Base-by-base conservation (phyloP, 1,284 basidiomycete species). In the Boletus mariae region DNA sequence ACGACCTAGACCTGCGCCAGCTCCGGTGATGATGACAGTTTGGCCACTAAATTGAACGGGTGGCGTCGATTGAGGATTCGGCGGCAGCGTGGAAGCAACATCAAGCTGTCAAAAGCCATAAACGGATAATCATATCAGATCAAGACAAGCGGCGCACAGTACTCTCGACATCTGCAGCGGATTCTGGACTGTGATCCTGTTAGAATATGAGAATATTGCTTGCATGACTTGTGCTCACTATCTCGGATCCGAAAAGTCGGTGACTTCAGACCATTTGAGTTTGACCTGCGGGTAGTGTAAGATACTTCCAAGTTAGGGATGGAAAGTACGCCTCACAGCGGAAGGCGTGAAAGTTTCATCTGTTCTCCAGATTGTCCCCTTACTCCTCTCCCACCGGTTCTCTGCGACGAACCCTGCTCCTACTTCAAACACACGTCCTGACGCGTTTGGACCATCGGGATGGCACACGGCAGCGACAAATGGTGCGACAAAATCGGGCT, bases 321-420 rank as follows among this genome's bases (percentile, higher is more conserved):
- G 15, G n/a, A 25, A 32, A 48, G 20, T 17, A 5, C 15, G 32
- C 66, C 82, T 59, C 65, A 90, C 94, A 46, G 97, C 96, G 45
- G 93, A 94, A 15, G 96, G 96, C 0, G 97, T 98, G 73, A 97
- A 98, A 31, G 82, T 84, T 12, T 83, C 77, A 67, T 99, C 94
- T 12, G 94, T 88, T 75, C 89, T 95, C 84, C 96, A 98, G 48
- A 96, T 78, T 26, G 82, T 79, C 37, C 92, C 96, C 58, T 87
- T 83, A 69, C 89, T 89, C 56, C 94, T 83, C 74, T 99, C 92
- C 89, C 94, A 98, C 58, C 97, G 83, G 54, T 98, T 80, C 72
- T 96, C 92, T 7, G 94, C 91, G 56, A 94, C 80, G 71, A 87
- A 99, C 11, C 96, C 97, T 46, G 92, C 97, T 42, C 95, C 97